Base-by-base conservation (phyloP, 768 basidiomycete species). In the Mycena amicta region DNA sequence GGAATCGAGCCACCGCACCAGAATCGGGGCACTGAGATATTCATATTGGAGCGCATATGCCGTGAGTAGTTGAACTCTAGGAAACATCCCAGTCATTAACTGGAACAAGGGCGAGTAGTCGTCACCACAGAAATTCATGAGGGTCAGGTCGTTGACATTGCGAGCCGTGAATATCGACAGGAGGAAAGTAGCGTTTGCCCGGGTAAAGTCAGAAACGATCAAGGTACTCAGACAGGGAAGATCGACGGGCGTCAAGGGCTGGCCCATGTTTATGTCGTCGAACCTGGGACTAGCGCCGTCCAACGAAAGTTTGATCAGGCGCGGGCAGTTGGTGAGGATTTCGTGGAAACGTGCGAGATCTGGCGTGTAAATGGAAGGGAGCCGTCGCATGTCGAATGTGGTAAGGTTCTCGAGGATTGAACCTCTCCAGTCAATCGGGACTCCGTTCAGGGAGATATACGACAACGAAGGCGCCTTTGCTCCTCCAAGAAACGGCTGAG, bases 381-480 rank as follows among this genome's bases (percentile, higher is more conserved):
- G 77, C 26, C 83, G 81, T 37, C 88, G 82, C 51, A 92, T 72
- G 62, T 90, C 88, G 53, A 92, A 75, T 8, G 80, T 81, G 27
- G 79, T 79, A 18, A 92, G 80, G 63, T 88, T 83, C 29, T 68
- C 64, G 8, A 87, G 66, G 27, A 52, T 69, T 55, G 84, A 77
- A 20, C 68, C 70, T 15, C 72, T 63, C 84, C 88, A 90, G 69
- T 89, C 79, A 58, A 89, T 72, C 59, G 84, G 77, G 28, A 90
- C 71, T 3, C 86, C 87, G 54, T 84, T 82, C 29, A 88, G 66
- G 33, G 80, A 76, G 41, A 90, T 64, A 63, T 82, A 77, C 27
- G 72, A 71, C 12, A 91, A 72, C 22, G 69, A 68, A 8, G 75
- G 77, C 1, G 83, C 74, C 11, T 61, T 60, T 1, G 72, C 78